Conservation (phyloP, 2,329 filamentous ascomycete species). For the Pseudopyrenochaeta lycopersici region DNA sequence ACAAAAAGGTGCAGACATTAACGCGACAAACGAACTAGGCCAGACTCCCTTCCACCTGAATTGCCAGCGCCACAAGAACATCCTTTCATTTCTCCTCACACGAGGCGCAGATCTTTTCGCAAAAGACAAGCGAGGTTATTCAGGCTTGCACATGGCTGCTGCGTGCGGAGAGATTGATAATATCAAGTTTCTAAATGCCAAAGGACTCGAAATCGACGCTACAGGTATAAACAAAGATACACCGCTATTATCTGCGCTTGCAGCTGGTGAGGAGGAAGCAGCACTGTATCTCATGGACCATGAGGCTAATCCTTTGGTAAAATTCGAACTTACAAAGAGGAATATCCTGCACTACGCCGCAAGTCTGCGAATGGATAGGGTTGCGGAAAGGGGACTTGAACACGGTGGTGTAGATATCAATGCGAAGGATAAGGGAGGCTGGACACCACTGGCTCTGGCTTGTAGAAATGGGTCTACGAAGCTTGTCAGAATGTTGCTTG, state of each 20-base stretch:
- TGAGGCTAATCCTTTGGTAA: constrained; percentile 13
- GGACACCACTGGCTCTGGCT: constrained; percentile 17
- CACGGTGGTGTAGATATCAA: constrained; percentile 3
- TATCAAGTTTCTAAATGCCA: constrained; percentile 10
- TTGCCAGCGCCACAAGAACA: constrained; percentile 9
- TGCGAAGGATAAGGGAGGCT: constrained; percentile 11
- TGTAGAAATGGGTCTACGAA: constrained; percentile 14
- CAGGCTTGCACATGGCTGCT: constrained; percentile 24
- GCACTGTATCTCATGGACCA: constrained; percentile 19
- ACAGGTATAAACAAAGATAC: constrained; percentile 16
- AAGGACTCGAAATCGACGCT: constrained; percentile 17
- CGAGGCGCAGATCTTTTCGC: constrained; percentile 17
- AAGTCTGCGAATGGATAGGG: no score
- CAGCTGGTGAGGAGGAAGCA: constrained; percentile 10
- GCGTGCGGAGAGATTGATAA: constrained; percentile 14
- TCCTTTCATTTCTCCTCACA: constrained; percentile 13
- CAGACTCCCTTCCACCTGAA: constrained; percentile 25
- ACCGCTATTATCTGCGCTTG: constrained; percentile 25
- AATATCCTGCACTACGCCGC: constrained; percentile 23
- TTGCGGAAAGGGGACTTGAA: background rate
- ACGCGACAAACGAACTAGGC: constrained; percentile 13
- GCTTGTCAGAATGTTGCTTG: constrained; percentile 21
- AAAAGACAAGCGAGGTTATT: constrained; percentile 13
- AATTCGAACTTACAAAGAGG: constrained; percentile 3
- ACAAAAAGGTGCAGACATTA: constrained; percentile 61